Conservation (phyloP, 2,329 filamentous ascomycete species). For the Purpureocillium lavendulum region DNA sequence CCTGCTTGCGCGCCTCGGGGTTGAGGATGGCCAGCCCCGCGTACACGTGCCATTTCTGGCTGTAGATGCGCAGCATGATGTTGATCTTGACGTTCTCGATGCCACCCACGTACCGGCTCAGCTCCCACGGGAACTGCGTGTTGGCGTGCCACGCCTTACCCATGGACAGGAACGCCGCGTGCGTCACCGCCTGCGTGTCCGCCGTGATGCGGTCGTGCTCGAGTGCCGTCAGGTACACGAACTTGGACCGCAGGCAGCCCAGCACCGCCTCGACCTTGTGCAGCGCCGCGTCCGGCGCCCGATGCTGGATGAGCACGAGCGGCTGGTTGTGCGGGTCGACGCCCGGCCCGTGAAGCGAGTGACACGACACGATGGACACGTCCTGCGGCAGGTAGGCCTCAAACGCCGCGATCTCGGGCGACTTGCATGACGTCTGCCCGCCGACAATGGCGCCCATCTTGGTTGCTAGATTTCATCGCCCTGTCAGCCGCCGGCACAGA, state of each 20-base stretch:
- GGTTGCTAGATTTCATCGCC: constrained; percentile 55
- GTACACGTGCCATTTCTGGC: constrained; percentile 99
- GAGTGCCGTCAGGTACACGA: constrained; percentile 77
- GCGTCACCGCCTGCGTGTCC: constrained; percentile 95
- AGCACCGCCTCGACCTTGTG: constrained; percentile 74
- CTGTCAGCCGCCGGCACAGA: not conserved
- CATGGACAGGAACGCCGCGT: constrained; percentile 96
- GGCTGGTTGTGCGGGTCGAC: constrained; percentile 86
- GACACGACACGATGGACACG: constrained; percentile 89
- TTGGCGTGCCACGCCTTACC: constrained; percentile 96
- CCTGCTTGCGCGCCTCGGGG: constrained; percentile 84
- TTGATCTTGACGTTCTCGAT: constrained; percentile 99
- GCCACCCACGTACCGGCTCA: constrained; percentile 88
- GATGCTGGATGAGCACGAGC: constrained; percentile 88
- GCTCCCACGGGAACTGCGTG: constrained; percentile 93
- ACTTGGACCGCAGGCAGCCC: constrained; percentile 73
- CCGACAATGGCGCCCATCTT: constrained; percentile 93
- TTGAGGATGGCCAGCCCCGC: constrained; percentile 95
- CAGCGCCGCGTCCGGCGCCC: constrained; percentile 69
- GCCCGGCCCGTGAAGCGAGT: constrained; percentile 89
- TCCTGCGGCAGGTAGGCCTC: constrained; percentile 80
- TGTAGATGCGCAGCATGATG: constrained; percentile 92
- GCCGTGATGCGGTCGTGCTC: constrained; percentile 96
- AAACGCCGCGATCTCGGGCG: constrained; percentile 89
- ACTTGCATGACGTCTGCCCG: constrained; percentile 97